A percentile compares a stretch with the other conserved stretches of the same genome.
Conservation (phyloP, 106 monocot species). For the Xerophyta viscosa region DNA sequence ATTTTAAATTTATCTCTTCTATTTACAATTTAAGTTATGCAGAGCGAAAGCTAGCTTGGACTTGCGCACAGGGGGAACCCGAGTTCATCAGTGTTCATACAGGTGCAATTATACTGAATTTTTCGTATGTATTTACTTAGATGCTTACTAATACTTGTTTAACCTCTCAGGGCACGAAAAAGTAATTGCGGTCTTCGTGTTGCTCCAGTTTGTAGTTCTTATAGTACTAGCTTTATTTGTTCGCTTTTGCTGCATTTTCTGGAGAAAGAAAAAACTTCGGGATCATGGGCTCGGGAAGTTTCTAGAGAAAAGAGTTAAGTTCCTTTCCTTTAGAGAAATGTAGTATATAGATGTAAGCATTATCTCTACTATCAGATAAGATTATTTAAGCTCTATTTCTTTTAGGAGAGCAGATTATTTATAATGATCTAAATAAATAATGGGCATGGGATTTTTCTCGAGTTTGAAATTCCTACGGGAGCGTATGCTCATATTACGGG, state of each 20-base stretch:
- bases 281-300: neutral
- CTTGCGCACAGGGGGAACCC: conserved; percentile 58
- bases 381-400: too few relatives aligned
- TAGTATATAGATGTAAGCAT: neutral
- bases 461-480: too few relatives aligned
- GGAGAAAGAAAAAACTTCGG: conserved; percentile 83
- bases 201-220: conserved; percentile 50
- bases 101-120: conserved; percentile 14
- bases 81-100: conserved; percentile 29
- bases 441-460: too few relatives aligned
- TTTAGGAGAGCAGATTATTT: too few relatives aligned
- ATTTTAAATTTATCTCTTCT: neutral
- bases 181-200: conserved; percentile 36
- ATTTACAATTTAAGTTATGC: conserved; percentile 2
- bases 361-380: too few relatives aligned
- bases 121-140: neutral
- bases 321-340: neutral
- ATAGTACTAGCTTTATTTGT: conserved; percentile 28
- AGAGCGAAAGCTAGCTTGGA: conserved; percentile 73
- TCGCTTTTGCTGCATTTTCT: conserved; percentile 71
- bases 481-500: too few relatives aligned
- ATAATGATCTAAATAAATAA: too few relatives aligned
- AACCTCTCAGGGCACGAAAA: too few relatives aligned
- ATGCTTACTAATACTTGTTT: neutral
- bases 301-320: too few relatives aligned